These are phyloP conservation scores for Clitoria ternatea DNA, from an alignment of 306 rosid species.

Conservation along the genomic window DNA sequence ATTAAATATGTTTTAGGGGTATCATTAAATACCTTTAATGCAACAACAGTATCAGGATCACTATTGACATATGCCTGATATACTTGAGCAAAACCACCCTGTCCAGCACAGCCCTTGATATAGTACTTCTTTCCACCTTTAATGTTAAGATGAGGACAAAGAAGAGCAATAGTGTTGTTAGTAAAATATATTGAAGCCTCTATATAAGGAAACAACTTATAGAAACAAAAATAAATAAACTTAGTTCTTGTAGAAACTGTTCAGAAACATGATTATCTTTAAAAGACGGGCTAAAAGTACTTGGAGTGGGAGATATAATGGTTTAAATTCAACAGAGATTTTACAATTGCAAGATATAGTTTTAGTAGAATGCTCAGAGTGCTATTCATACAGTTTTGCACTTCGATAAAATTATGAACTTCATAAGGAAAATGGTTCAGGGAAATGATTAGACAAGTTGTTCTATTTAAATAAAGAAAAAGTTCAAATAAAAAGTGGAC, in stretches of 20 bases:
- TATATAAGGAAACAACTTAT: background rate
- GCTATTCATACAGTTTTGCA: background rate
- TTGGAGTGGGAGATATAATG: background rate
- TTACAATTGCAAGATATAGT: background rate
- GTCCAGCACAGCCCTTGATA: conserved; percentile 90
- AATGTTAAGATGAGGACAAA: conserved; percentile 26
- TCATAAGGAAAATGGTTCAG: background rate
- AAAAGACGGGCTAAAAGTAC: background rate
- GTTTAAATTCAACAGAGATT: conserved; percentile 12
- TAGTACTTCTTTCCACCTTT: conserved; percentile 85
- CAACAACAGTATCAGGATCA: conserved; percentile 77
- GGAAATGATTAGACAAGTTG: background rate
- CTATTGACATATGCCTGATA: conserved; percentile 63
- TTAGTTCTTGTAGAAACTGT: conserved; percentile 3
- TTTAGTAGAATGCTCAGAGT: background rate
- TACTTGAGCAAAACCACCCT: conserved; percentile 92
- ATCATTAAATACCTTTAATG: conserved; percentile 76
- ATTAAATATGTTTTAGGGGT: too few species aligned
- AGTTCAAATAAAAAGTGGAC: conserved; percentile 14
- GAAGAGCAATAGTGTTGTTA: background rate
- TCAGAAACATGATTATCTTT: conserved; percentile 1
- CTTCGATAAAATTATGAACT: background rate
- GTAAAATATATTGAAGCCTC: background rate
- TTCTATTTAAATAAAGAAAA: conserved; percentile 7
- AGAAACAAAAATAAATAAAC: conserved; percentile 5